A percentile compares a stretch with the other conserved stretches of the same genome.
phyloP scores from a whole-genome alignment of 495 filamentous ascomycete species.

The Annulohypoxylon stygium region DNA sequence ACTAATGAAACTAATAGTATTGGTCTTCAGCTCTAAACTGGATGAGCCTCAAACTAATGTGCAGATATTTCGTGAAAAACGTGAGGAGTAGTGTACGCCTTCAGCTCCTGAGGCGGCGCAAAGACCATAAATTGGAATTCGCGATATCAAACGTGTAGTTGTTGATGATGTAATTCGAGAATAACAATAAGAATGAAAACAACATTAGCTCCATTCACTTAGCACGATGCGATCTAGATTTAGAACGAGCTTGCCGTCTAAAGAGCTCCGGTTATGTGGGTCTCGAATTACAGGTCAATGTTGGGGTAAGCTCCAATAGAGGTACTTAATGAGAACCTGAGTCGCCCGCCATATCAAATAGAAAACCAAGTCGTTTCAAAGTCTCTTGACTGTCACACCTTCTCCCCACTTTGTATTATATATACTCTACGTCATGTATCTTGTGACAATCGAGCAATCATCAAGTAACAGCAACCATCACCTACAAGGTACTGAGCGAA shows the following conservation, averaged over 20 bases:
- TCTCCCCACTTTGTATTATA: slow-evolving; percentile 31
- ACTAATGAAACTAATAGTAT: slow-evolving; percentile 2
- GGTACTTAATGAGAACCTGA: slow-evolving; percentile 32
- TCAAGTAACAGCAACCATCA: slow-evolving; percentile 29
- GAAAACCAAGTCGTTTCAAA: slow-evolving; percentile 20
- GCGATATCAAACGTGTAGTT: slow-evolving; percentile 27
- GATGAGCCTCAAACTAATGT: slow-evolving; percentile 8
- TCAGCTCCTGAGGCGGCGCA: background rate
- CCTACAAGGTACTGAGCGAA: slow-evolving; percentile 25
- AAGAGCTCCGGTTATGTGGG: slow-evolving; percentile 29
- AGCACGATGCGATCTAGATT: slow-evolving; percentile 34
- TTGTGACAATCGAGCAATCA: slow-evolving; percentile 40
- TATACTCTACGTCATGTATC: slow-evolving; percentile 45
- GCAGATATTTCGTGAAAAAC: slow-evolving; percentile 1
- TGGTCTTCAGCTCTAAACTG: background rate
- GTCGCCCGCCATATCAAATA: background rate
- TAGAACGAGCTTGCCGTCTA: slow-evolving; percentile 18
- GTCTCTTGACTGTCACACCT: slow-evolving; percentile 27
- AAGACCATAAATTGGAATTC: slow-evolving; percentile 19
- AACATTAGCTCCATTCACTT: background rate
- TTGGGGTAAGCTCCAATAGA: background rate
- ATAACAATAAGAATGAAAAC: slow-evolving; percentile 20
- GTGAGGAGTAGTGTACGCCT: background rate
- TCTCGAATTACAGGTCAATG: slow-evolving; percentile 4
- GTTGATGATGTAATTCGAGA: slow-evolving; percentile 39